phyloP scores from a whole-genome alignment of 2,329 filamentous ascomycete species.

The Aureobasidium sp. region DNA sequence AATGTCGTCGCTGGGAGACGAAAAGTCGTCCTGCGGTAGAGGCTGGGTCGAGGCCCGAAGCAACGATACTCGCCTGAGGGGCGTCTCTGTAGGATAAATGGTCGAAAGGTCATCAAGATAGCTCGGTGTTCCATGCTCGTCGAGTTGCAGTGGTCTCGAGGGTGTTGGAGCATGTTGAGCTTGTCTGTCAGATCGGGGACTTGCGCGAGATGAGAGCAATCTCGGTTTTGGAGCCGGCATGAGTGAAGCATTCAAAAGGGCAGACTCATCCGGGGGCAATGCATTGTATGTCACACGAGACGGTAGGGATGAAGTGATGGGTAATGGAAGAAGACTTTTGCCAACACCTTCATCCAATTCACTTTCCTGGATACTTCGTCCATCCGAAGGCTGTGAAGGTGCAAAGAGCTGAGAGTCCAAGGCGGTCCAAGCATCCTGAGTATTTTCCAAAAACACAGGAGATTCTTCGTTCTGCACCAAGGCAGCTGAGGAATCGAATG shows the following conservation, averaged over 20 bases:
- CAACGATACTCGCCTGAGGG: neutral
- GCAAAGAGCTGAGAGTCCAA: conserved; percentile 34
- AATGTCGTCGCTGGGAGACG: conserved; percentile 12
- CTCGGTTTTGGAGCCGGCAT: no score
- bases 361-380: neutral
- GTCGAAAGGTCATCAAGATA: neutral
- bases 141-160: neutral
- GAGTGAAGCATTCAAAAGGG: neutral
- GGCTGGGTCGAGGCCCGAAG: neutral
- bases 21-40: neutral
- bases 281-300: neutral
- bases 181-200: neutral
- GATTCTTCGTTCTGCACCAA: neutral
- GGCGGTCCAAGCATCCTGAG: conserved; percentile 32
- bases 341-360: neutral
- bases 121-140: neutral
- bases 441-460: conserved; percentile 30
- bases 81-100: neutral
- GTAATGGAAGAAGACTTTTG: neutral
- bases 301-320: neutral
- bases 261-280: neutral
- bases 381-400: conserved; percentile 13
- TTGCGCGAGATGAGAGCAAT: neutral
- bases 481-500: neutral
- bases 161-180: neutral